A percentile compares a stretch with the other conserved stretches of the same genome.
Conservation (phyloP, 306 rosid genomes). For the Trichosanthes cucumerina region DNA sequence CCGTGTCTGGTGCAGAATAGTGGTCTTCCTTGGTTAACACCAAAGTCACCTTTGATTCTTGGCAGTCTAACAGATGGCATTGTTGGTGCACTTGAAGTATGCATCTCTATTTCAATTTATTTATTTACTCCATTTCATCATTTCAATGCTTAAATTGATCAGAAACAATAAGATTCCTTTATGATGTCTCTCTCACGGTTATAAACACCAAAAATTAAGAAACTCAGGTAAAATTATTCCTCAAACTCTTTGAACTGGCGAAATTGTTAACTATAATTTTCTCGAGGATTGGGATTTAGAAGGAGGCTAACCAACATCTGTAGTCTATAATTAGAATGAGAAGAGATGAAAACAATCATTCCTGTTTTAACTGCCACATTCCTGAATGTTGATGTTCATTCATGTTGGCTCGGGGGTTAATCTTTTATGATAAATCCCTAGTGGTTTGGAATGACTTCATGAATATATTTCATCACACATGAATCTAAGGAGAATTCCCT, state of each 20-base stretch:
- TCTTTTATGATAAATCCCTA: background rate
- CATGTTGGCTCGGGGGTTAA: background rate
- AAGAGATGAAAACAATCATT: background rate
- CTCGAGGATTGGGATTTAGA: background rate
- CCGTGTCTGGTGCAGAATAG: conserved; percentile 54
- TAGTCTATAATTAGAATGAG: background rate
- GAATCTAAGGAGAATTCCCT: background rate
- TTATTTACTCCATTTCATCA: background rate
- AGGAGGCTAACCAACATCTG: background rate
- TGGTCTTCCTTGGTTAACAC: conserved; percentile 76
- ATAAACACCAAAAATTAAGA: background rate
- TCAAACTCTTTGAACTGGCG: background rate
- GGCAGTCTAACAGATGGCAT: conserved; percentile 52
- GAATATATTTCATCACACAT: background rate
- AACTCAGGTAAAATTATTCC: background rate
- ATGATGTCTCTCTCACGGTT: background rate
- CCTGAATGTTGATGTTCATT: background rate
- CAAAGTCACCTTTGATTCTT: conserved; percentile 39
- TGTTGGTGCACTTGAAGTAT: conserved; percentile 56
- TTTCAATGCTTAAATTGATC: background rate
- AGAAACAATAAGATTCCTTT: background rate
- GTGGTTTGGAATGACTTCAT: background rate
- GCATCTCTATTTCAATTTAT: conserved; percentile 25
- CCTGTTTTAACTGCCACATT: background rate
- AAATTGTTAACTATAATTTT: background rate